Base-by-base conservation (phyloP, 768 basidiomycete genomes). In the Neoboletus brunneissimus region DNA sequence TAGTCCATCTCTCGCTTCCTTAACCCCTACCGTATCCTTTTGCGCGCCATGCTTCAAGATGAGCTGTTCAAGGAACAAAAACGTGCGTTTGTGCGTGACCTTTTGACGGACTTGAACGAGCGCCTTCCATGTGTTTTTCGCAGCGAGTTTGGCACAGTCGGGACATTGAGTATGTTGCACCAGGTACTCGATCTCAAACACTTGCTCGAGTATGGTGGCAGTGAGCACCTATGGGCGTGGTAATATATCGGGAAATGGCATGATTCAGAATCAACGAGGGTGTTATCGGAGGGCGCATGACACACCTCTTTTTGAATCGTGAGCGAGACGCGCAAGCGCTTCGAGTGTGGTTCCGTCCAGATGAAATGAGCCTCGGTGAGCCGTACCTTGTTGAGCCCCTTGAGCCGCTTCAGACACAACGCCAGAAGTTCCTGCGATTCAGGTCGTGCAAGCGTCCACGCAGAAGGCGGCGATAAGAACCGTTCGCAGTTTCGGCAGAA, bases 331-430 rank as follows among this genome's bases (percentile, higher is more conserved):
- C 93, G 83, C 59, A 98, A 72, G 37, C 97, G 83, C 68, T 95
- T 94, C 38, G 91, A 94, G 75, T 99, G 96, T 3, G 97, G 97
- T 68, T 99, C 97, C 22, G 97, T 99, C 97, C 97, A 99, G 66
- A 98, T 93, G 72, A 98, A 98, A 60, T 94, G 91, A 2, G 97
- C 97, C 59, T 98, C 96, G n/a, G 97, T 95, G 42, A 99, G 75
- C 48, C 96, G 89, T 27, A 98, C 94, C 78, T 93, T 95, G 65
- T 85, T 88, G 23, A 98, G 78, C 3, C 94, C 94, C 69, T 95
- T 96, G 65, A 98, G 84, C 72, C 95, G 96, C 70, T 91, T 92
- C 56, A 99, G 1, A 35, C 97, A 98, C 55, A 98, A 87, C 4
- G 96, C 91, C 32, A 99, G 81, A 25, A 99, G 80, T 68, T 98